phyloP scores from a whole-genome alignment of 2,329 filamentous ascomycete species.

The Gaeumannomyces sp. region DNA sequence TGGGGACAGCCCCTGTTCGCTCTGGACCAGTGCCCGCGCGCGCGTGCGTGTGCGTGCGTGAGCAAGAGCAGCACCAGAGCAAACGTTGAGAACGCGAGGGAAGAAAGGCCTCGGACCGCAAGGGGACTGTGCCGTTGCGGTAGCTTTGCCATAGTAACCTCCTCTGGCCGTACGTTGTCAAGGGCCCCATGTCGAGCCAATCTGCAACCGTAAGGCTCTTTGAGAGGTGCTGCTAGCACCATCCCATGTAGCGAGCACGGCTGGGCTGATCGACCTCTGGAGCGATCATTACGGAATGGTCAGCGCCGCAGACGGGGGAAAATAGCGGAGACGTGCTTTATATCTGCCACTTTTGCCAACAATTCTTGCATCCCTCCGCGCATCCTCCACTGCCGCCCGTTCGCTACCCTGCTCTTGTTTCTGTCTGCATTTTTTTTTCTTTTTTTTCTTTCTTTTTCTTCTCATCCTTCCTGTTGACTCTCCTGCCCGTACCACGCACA shows the following conservation, averaged over 20 bases:
- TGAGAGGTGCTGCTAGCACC: not conserved
- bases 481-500: not conserved
- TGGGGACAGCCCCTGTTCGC: no score
- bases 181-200: not conserved
- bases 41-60: no score
- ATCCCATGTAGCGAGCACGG: not conserved
- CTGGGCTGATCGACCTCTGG: not conserved
- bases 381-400: not conserved
- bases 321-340: not conserved
- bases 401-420: not conserved
- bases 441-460: not conserved
- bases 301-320: not conserved
- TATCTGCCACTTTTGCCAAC: conserved; percentile 1
- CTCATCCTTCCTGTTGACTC: not conserved
- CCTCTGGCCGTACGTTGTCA: not conserved
- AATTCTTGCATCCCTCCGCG: not conserved
- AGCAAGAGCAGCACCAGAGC: not conserved
- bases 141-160: not conserved
- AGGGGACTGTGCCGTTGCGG: not conserved
- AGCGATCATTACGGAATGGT: conserved; percentile 1
- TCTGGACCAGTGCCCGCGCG: no score
- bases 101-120: not conserved
- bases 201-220: not conserved
- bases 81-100: not conserved
- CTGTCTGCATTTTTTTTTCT: not conserved